Evolutionary conservation across 23 red algal genomes (phyloP).

Genomic region (Gracilaria gracilis): DNA sequence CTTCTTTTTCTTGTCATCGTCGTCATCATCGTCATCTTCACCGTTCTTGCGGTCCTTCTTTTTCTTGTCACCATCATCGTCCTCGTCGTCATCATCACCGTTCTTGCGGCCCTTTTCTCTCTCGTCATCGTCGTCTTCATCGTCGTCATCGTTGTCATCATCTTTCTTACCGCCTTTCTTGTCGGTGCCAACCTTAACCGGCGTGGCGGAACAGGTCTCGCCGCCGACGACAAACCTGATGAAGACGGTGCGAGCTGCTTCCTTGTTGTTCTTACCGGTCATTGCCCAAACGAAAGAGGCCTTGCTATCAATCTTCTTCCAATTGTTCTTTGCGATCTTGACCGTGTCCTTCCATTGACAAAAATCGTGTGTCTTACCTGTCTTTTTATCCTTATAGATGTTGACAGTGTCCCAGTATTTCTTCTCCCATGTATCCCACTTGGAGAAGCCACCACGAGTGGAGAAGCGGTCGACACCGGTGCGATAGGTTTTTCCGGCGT

Average conservation of each 20-base stretch:
- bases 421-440: not conserved
- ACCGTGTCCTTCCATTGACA: slow-evolving; percentile 17
- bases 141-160: not conserved
- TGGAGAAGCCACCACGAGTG: not conserved
- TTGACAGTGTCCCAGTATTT: not conserved
- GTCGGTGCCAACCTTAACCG: not conserved
- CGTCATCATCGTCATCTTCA: too few relatives aligned
- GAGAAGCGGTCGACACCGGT: not conserved
- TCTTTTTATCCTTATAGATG: not conserved
- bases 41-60: too few relatives aligned
- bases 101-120: not conserved
- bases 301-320: not conserved
- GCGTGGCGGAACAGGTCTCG: not conserved
- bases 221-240: slow-evolving; percentile 5
- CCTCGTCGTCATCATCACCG: not conserved
- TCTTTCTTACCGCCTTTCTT: not conserved
- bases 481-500: not conserved
- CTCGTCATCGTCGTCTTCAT: not conserved
- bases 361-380: not conserved
- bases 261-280: slow-evolving; percentile 11
- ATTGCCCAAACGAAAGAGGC: slow-evolving; percentile 1
- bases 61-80: not conserved
- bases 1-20: too few relatives aligned
- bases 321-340: not conserved
- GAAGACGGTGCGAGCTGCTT: not conserved